Percentiles rank a stretch among this genome's conserved stretches.
phyloP scores from a whole-genome alignment of 2,329 filamentous ascomycete species.

The Pyrenophora tritici-repentis region DNA sequence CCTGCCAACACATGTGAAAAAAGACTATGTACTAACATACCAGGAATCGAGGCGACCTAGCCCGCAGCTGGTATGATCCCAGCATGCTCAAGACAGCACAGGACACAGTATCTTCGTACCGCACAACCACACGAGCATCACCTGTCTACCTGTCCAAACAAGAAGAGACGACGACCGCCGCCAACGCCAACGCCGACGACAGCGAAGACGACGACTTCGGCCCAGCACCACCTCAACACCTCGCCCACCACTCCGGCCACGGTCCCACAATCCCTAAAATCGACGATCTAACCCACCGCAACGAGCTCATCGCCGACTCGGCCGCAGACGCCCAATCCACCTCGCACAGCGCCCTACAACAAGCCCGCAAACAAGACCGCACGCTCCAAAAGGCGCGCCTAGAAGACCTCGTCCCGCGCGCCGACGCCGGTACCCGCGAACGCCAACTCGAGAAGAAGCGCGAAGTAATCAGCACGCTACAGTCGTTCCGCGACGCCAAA shows the following conservation, averaged over 20 bases:
- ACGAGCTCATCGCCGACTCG: conserved; percentile 63
- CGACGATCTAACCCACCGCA: conserved; percentile 71
- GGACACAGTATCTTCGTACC: conserved; percentile 34
- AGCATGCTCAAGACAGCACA: conserved; percentile 65
- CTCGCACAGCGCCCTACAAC: conserved; percentile 59
- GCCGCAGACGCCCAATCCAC: conserved; percentile 52
- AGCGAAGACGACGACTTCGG: conserved; percentile 55
- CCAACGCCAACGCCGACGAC: conserved; percentile 3
- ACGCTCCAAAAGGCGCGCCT: conserved; percentile 70
- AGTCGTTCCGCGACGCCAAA: conserved; percentile 69
- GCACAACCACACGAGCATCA: conserved; percentile 20
- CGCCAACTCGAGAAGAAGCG: conserved; percentile 84
- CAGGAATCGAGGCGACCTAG: conserved; percentile 83
- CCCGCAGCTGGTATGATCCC: conserved; percentile 92
- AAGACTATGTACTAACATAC: conserved; percentile 50
- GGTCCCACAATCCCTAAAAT: conserved; percentile 70
- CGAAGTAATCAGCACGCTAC: conserved; percentile 73
- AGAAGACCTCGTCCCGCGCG: conserved; percentile 81
- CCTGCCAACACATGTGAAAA: background rate
- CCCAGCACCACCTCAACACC: conserved; percentile 54
- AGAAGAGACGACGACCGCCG: background rate
- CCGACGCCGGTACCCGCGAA: conserved; percentile 81
- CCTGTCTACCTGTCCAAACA: conserved; percentile 21
- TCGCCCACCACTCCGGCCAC: conserved; percentile 34
- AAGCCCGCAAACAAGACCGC: conserved; percentile 68